Conservation (phyloP, 805 yeast genomes). For the Jamesozyma piceae region DNA sequence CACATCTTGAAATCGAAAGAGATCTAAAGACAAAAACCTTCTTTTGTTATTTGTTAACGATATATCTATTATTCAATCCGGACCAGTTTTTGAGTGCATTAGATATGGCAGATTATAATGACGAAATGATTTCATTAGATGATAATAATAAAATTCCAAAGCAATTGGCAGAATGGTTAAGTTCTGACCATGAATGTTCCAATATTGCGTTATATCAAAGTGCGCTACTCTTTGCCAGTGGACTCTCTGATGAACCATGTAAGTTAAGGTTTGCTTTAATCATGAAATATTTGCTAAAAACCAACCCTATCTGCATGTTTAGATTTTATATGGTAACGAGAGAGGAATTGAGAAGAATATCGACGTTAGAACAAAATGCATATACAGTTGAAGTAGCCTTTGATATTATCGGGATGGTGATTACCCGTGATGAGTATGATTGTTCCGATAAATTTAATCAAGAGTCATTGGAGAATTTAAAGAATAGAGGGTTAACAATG, state of each 20-base stretch:
- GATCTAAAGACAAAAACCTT: conserved; percentile 7
- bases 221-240: conserved; percentile 26
- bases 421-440: conserved; percentile 22
- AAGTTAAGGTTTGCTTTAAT: conserved; percentile 29
- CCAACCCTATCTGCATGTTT: conserved; percentile 27
- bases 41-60: conserved; percentile 24
- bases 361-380: conserved; percentile 21
- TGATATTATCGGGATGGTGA: conserved; percentile 17
- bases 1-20: conserved; percentile 30
- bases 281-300: conserved; percentile 26
- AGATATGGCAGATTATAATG: conserved; percentile 29
- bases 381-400: conserved; percentile 26
- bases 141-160: conserved; percentile 32
- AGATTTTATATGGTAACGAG: conserved; percentile 26
- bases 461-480: conserved; percentile 13
- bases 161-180: conserved; percentile 24
- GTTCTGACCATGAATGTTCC: conserved; percentile 22
- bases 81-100: conserved; percentile 29
- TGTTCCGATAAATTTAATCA: conserved; percentile 11
- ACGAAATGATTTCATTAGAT: conserved; percentile 24
- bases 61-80: conserved; percentile 30
- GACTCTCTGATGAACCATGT: conserved; percentile 30
- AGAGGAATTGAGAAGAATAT: conserved; percentile 19
- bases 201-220: conserved; percentile 31
- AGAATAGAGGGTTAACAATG: conserved; percentile 13